A percentile compares a stretch with the other conserved stretches of the same genome.
Conservation (phyloP, 257 asterid species). For the Solanum peruvianum region DNA sequence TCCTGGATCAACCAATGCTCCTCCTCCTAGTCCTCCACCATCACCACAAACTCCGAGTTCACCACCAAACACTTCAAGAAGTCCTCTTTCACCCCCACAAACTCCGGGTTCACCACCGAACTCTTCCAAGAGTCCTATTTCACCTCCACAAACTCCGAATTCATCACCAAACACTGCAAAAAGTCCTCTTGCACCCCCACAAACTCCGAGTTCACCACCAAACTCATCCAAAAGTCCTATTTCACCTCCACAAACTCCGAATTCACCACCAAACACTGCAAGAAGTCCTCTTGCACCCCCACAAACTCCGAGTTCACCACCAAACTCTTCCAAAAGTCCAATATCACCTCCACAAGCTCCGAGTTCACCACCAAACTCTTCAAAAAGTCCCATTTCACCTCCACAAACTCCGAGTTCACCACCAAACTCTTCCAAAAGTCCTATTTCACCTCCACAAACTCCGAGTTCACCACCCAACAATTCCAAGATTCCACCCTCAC, state of each 20-base stretch:
- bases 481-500: neutral
- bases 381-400: neutral
- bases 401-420: neutral
- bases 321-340: neutral
- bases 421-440: neutral
- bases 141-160: neutral
- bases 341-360: neutral
- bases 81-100: neutral
- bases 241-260: neutral
- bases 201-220: neutral
- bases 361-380: neutral
- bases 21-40: neutral
- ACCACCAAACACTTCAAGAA: neutral
- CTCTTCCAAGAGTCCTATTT: neutral
- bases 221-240: neutral
- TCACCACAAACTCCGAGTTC: neutral
- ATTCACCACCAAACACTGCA: neutral
- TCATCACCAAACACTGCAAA: neutral
- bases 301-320: neutral
- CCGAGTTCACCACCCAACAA: neutral
- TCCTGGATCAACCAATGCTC: neutral
- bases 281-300: neutral
- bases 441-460: neutral
- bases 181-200: neutral
- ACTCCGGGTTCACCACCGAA: neutral